Evolutionary conservation across 2,329 filamentous ascomycete species (phyloP).

Genomic region (Fusarium goolgardi): DNA sequence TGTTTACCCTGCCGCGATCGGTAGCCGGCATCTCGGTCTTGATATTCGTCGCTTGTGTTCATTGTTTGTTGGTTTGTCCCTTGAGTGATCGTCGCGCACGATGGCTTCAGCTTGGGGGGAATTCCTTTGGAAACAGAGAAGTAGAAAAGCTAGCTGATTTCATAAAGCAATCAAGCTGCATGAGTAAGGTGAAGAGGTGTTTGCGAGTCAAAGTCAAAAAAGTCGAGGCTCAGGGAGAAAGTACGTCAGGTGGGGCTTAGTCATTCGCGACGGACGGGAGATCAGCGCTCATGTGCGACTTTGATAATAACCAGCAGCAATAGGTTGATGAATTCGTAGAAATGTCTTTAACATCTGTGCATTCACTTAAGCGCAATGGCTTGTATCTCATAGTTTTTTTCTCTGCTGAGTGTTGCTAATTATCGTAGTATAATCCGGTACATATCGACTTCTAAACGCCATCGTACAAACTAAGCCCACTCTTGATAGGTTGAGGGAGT

Average conservation of each 20-base stretch:
- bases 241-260: conserved; percentile 30
- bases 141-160: not conserved
- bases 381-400: not conserved
- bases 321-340: not conserved
- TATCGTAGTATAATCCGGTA: not conserved
- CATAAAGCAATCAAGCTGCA: not conserved
- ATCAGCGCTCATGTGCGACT: conserved; percentile 5
- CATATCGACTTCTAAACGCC: not conserved
- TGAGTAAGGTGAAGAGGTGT: not conserved
- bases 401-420: not conserved
- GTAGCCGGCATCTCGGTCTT: conserved; percentile 54
- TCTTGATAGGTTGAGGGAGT: conserved; percentile 2
- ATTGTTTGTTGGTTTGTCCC: conserved; percentile 45
- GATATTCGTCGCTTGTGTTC: conserved; percentile 41
- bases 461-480: conserved; percentile 16
- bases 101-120: conserved; percentile 41
- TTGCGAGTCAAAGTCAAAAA: conserved; percentile 11
- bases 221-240: conserved; percentile 5
- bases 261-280: conserved; percentile 6
- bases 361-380: no score
- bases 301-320: not conserved
- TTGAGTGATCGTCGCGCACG: conserved; percentile 59
- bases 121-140: not conserved
- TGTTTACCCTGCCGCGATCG: conserved; percentile 64
- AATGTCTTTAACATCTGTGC: not conserved